phyloP scores from a whole-genome alignment of 805 yeast genomes.

The Clavispora santaluciae region DNA sequence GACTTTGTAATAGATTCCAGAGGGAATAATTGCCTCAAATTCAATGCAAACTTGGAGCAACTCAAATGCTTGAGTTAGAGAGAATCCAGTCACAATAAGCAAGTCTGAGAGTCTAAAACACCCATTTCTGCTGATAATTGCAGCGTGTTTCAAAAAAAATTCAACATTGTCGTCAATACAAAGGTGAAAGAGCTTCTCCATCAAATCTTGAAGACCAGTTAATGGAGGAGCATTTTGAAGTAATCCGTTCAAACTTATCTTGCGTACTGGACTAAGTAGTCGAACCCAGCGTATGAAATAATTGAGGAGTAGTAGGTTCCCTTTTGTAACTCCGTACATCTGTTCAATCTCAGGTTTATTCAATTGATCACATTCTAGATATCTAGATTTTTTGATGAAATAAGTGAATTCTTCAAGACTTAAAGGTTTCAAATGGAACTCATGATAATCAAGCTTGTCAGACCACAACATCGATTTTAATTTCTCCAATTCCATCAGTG shows the following conservation, averaged over 20 bases:
- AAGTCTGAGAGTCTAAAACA: conserved; percentile 36
- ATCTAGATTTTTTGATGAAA: conserved; percentile 1
- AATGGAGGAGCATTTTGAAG: background rate
- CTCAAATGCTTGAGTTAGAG: conserved; percentile 28
- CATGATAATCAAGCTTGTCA: conserved; percentile 6
- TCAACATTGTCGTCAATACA: conserved; percentile 15
- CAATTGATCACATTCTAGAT: background rate
- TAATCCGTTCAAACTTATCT: background rate
- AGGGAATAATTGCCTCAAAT: conserved; percentile 30
- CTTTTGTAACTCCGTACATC: conserved; percentile 12
- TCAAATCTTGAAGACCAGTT: background rate
- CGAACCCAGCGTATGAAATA: conserved; percentile 5
- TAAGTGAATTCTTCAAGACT: conserved; percentile 3
- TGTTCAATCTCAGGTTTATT: background rate
- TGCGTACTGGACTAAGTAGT: background rate
- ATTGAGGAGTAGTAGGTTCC: conserved; percentile 15
- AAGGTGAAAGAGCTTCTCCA: conserved; percentile 14
- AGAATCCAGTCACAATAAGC: conserved; percentile 29
- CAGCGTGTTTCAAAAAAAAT: conserved; percentile 34
- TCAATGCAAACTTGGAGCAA: conserved; percentile 31
- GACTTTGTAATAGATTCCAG: conserved; percentile 41
- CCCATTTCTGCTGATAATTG: conserved; percentile 35
- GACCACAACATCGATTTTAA: conserved; percentile 2
- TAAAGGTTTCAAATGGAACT: conserved; percentile 10
- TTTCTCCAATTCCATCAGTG: background rate